These are phyloP conservation scores for Debaryomyces sp. DNA, from an alignment of 1,139 yeast genomes.

Conservation along the genomic window DNA sequence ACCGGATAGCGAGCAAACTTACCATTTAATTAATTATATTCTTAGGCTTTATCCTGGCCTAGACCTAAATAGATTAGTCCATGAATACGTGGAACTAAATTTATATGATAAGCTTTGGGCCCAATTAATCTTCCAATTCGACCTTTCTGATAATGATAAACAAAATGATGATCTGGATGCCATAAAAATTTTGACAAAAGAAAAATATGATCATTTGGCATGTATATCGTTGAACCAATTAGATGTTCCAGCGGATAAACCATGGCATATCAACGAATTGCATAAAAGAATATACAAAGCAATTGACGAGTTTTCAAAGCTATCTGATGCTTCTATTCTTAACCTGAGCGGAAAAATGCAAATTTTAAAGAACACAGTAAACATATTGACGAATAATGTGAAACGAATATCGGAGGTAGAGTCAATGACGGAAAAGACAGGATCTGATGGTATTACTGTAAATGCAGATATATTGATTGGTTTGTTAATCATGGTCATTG, in stretches of 20 bases:
- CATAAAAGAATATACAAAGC: constrained; percentile 58
- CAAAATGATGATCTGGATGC: constrained; percentile 31
- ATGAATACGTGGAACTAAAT: constrained; percentile 70
- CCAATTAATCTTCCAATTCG: constrained; percentile 44
- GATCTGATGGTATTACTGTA: constrained; percentile 22
- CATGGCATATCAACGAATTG: constrained; percentile 42
- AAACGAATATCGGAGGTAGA: constrained; percentile 4
- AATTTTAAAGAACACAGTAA: constrained; percentile 56
- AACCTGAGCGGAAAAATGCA: constrained; percentile 58
- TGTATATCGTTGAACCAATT: constrained; percentile 72
- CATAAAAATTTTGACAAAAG: constrained; percentile 28
- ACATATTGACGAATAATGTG: constrained; percentile 43
- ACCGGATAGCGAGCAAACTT: constrained; percentile 40
- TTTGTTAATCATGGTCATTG: constrained; percentile 68
- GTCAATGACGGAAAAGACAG: constrained; percentile 9
- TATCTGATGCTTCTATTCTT: constrained; percentile 47
- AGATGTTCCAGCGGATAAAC: constrained; percentile 53
- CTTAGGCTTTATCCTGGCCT: constrained; percentile 43
- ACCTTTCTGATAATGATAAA: constrained; percentile 35
- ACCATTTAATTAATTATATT: constrained; percentile 34
- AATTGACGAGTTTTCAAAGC: constrained; percentile 51
- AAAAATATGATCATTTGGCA: constrained; percentile 45
- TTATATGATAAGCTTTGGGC: constrained; percentile 69
- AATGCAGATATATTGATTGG: constrained; percentile 84
- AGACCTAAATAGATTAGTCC: constrained; percentile 58